A percentile compares a stretch with the other conserved stretches of the same genome.
Evolutionary conservation across 352 stramenopile species (phyloP).

Genomic region (Globisporangium cylindrosporum): DNA sequence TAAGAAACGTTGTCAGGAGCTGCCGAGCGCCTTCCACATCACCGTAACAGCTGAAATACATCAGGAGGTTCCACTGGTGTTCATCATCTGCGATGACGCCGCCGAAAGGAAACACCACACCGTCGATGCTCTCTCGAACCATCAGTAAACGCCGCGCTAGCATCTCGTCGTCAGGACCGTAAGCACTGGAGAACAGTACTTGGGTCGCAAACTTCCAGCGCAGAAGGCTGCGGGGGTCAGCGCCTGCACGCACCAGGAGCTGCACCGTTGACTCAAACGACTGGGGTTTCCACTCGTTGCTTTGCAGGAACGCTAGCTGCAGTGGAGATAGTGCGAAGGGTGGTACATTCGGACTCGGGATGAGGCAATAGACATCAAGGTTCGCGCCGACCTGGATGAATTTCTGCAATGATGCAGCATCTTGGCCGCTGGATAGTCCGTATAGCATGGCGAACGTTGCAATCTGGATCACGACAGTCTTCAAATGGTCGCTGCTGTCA

Average conservation of each 20-base stretch:
- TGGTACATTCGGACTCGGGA: conserved; percentile 23
- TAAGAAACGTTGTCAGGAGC: conserved; percentile 25
- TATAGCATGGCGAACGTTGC: conserved; percentile 60
- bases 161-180: conserved; percentile 20
- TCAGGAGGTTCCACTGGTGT: conserved; percentile 57
- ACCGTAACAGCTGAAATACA: conserved; percentile 57
- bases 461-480: conserved; percentile 41
- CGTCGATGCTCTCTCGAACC: conserved; percentile 24
- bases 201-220: conserved; percentile 61
- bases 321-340: conserved; percentile 36
- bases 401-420: conserved; percentile 31
- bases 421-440: conserved; percentile 33
- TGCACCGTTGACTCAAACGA: conserved; percentile 33
- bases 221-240: conserved; percentile 41
- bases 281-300: neutral
- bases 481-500: conserved; percentile 33
- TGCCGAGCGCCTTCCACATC: conserved; percentile 42
- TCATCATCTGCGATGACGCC: conserved; percentile 39
- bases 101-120: conserved; percentile 27
- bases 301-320: conserved; percentile 45
- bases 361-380: conserved; percentile 42
- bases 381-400: conserved; percentile 52
- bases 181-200: conserved; percentile 32
- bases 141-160: conserved; percentile 30
- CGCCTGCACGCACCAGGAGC: conserved; percentile 40